phyloP scores from a whole-genome alignment of 768 basidiomycete genomes.

The Naematelia encephala region DNA sequence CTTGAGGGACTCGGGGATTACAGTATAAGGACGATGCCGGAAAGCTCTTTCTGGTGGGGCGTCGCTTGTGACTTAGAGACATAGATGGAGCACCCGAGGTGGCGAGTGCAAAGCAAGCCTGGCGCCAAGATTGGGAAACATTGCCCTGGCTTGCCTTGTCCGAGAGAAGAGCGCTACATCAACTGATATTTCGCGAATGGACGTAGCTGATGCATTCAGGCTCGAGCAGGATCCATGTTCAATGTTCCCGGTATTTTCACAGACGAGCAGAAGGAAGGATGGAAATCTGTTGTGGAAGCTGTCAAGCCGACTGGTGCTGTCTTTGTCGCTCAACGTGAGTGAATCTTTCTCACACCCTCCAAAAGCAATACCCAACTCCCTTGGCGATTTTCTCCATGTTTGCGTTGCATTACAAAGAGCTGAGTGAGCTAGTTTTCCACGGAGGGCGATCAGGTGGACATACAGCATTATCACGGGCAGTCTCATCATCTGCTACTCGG shows the following conservation, averaged over 20 bases:
- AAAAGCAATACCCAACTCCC: neutral
- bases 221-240: slow-evolving; percentile 6
- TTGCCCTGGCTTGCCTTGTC: too few species aligned
- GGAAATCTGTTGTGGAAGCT: slow-evolving; percentile 60
- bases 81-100: too few species aligned
- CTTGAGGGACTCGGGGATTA: too few species aligned
- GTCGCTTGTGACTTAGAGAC: too few species aligned
- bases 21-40: too few species aligned
- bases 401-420: neutral
- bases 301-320: slow-evolving; percentile 26
- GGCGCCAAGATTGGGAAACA: too few species aligned
- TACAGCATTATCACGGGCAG: slow-evolving; percentile 1
- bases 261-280: slow-evolving; percentile 59
- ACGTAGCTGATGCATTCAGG: slow-evolving; percentile 5
- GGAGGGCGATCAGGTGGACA: neutral
- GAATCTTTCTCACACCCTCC: neutral
- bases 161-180: too few species aligned
- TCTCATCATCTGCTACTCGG: slow-evolving; percentile 8
- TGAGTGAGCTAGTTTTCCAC: neutral
- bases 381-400: neutral
- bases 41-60: too few species aligned
- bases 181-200: too few species aligned
- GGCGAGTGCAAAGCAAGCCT: too few species aligned
- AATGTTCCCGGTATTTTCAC: slow-evolving; percentile 34
- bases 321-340: slow-evolving; percentile 5